phyloP scores from a whole-genome alignment of 2,329 filamentous ascomycete genomes.

The Penicillium crustosum region DNA sequence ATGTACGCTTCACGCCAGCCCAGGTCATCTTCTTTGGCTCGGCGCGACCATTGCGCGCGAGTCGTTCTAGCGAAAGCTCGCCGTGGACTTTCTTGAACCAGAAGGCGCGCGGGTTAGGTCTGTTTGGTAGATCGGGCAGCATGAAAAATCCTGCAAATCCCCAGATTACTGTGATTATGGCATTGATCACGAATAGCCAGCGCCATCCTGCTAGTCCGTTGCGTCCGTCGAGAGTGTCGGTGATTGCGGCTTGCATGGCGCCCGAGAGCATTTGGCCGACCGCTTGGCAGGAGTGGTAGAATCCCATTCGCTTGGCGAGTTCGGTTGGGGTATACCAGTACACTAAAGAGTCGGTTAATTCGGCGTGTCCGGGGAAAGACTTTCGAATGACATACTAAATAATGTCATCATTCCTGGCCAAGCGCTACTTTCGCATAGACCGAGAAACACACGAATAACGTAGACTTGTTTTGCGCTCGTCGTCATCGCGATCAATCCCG shows the following conservation, averaged over 20 bases:
- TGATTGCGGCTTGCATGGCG: conserved; percentile 33
- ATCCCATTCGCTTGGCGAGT: conserved; percentile 35
- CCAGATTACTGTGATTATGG: conserved; percentile 40
- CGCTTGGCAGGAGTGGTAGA: conserved; percentile 34
- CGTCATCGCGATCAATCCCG: conserved; percentile 30
- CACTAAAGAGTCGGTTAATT: conserved; percentile 11
- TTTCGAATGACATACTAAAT: conserved; percentile 21
- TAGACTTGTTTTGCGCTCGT: conserved; percentile 34
- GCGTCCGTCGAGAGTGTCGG: conserved; percentile 32
- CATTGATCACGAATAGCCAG: conserved; percentile 42
- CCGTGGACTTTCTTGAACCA: conserved; percentile 49
- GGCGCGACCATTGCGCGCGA: conserved; percentile 47
- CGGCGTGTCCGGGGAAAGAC: background rate
- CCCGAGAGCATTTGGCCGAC: conserved; percentile 35
- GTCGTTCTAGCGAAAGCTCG: conserved; percentile 45
- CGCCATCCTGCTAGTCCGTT: conserved; percentile 37
- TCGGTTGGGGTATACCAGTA: conserved; percentile 44
- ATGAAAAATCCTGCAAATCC: conserved; percentile 38
- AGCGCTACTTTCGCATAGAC: conserved; percentile 31
- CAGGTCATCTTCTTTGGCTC: conserved; percentile 50
- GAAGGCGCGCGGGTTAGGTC: conserved; percentile 25
- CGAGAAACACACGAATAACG: conserved; percentile 30
- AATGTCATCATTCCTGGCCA: conserved; percentile 36
- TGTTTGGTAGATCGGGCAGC: conserved; percentile 42
- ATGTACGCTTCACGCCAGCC: conserved; percentile 47